Evolutionary conservation across 441 rosid species (phyloP).

Genomic region (Monsonia emarginata): DNA sequence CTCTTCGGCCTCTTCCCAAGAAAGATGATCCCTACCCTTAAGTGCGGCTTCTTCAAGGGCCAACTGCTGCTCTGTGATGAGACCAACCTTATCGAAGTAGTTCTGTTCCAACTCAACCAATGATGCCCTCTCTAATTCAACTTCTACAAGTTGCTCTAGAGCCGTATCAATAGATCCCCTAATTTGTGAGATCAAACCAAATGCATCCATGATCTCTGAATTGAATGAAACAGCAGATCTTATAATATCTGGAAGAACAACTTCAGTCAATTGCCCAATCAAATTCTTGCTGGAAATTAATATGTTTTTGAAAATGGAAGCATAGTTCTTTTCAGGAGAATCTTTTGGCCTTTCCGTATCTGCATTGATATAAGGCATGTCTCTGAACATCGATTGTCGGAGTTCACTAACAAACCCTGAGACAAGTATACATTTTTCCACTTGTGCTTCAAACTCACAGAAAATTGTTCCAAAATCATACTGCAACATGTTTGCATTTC

Average conservation of each 20-base stretch:
- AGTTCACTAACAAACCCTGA: conserved; percentile 57
- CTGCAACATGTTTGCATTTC: conserved; percentile 26
- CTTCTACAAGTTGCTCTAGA: conserved; percentile 70
- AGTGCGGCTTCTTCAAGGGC: conserved; percentile 85
- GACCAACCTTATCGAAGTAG: conserved; percentile 79
- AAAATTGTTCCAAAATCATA: conserved; percentile 40
- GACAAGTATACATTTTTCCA: conserved; percentile 67
- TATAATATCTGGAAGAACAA: conserved; percentile 55
- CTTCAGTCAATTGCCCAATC: conserved; percentile 62
- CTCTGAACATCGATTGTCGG: conserved; percentile 38
- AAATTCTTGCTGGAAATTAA: conserved; percentile 53
- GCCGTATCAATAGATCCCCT: conserved; percentile 75
- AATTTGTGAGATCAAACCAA: conserved; percentile 74
- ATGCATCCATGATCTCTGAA: conserved; percentile 83
- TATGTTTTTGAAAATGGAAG: conserved; percentile 48
- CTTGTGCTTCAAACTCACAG: conserved; percentile 65
- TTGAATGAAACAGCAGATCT: conserved; percentile 63
- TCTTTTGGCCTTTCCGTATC: conserved; percentile 27
- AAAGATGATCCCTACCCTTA: conserved; percentile 85
- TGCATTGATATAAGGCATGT: conserved; percentile 26
- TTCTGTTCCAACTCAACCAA: conserved; percentile 78
- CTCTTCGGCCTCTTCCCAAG: conserved; percentile 99
- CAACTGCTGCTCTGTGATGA: conserved; percentile 77
- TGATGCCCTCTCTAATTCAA: conserved; percentile 69
- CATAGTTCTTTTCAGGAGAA: conserved; percentile 47